Conservation (phyloP, 176 grass and related monocot species). For the Aegilops speltoides region DNA sequence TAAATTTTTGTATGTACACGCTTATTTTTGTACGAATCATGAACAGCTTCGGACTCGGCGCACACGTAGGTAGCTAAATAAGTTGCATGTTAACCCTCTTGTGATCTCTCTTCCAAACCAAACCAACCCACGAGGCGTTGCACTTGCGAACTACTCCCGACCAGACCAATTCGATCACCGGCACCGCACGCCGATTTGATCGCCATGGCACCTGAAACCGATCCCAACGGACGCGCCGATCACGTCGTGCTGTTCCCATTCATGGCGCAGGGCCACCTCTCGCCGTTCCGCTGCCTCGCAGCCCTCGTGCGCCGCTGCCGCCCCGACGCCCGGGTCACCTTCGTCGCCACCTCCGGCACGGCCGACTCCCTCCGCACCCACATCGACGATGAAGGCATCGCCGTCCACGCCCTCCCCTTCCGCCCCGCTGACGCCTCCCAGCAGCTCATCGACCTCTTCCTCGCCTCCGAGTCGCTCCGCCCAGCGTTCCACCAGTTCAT, state of each 20-base stretch:
- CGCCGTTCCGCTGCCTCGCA: slow-evolving; percentile 36
- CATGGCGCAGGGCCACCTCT: slow-evolving; percentile 45
- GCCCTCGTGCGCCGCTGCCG: neutral
- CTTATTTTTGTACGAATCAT: too few relatives aligned
- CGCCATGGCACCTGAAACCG: slow-evolving; percentile 5
- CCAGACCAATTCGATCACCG: neutral
- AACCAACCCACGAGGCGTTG: too few relatives aligned
- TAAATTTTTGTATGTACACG: too few relatives aligned
- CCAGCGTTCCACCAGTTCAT: slow-evolving; percentile 42
- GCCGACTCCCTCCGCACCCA: neutral
- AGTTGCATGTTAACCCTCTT: neutral
- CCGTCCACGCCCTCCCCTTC: slow-evolving; percentile 36
- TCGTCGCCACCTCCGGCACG: neutral
- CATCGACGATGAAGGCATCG: neutral
- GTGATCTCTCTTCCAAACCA: too few relatives aligned
- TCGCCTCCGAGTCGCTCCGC: slow-evolving; percentile 39
- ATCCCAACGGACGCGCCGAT: neutral
- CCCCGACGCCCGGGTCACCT: slow-evolving; percentile 19
- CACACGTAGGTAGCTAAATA: neutral
- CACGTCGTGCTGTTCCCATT: slow-evolving; percentile 47
- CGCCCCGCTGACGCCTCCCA: neutral
- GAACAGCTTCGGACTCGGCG: neutral
- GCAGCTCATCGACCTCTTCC: slow-evolving; percentile 38
- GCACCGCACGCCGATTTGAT: neutral
- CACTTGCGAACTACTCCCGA: too few relatives aligned